phyloP scores from a whole-genome alignment of 331 rosid genomes.

The Saraca asoca region DNA sequence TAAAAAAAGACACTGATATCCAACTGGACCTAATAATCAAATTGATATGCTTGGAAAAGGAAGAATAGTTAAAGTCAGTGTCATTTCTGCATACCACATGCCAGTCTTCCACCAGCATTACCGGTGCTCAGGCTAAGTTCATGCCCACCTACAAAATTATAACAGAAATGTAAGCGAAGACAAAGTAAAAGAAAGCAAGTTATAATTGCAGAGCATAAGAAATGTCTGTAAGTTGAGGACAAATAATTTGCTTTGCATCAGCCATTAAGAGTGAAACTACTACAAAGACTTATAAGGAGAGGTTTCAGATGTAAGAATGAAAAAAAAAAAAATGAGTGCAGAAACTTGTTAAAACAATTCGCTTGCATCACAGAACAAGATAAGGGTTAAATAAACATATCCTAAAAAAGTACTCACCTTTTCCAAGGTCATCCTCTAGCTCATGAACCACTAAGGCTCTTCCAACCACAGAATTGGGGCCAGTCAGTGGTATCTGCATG shows the following conservation, averaged over 20 bases:
- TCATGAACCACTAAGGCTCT: slow-evolving; percentile 84
- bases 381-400: slow-evolving; percentile 12
- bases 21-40: neutral
- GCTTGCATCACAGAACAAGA: slow-evolving; percentile 12
- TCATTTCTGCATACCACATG: slow-evolving; percentile 68
- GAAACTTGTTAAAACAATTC: slow-evolving; percentile 29
- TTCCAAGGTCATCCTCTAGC: slow-evolving; percentile 84
- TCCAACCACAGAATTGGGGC: slow-evolving; percentile 70
- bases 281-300: no score
- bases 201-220: neutral
- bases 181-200: slow-evolving; percentile 26
- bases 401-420: slow-evolving; percentile 58
- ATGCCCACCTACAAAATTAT: slow-evolving; percentile 68
- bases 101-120: slow-evolving; percentile 94
- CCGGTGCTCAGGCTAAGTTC: slow-evolving; percentile 86
- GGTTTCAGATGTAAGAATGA: no score
- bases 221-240: neutral
- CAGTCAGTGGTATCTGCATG: slow-evolving; percentile 67
- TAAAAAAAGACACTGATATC: neutral
- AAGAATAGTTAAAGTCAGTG: slow-evolving; percentile 5
- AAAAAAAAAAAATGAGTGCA: neutral
- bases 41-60: slow-evolving; percentile 11
- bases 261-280: no score
- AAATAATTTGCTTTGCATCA: neutral
- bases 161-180: slow-evolving; percentile 25